Evolutionary conservation across 2,329 filamentous ascomycete genomes (phyloP), one percentile per base, ranked within the genome.

Genomic region (Penicillium griseofulvum): DNA sequence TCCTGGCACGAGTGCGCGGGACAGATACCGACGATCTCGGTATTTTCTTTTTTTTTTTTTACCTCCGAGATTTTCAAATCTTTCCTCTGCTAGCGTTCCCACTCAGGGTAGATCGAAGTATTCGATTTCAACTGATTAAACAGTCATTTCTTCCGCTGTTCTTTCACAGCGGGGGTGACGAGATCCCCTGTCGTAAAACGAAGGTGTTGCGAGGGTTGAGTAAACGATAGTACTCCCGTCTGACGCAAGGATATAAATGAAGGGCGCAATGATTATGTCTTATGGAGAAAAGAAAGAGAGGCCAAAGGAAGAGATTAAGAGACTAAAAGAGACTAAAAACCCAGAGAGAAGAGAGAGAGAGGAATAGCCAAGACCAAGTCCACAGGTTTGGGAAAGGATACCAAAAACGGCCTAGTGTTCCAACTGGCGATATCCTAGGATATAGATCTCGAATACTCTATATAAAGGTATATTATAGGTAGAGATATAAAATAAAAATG

Each of bases 21-120:
- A 55, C 26, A 44, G 33, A 38, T 33, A 53, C 49, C 36, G 59
- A 47, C 60, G 60, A 61, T 61, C 59, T 48, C 39, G 37, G 49
- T 37, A 31, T 2, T 14, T 31, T 22, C 38, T 41, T 31, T 37
- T 43, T 50, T n/a, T 24, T 45, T 41, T 31, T 29, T 36, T 49
- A 7, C 26, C 26, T 45, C 47, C 29, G 38, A 45, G 16, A 16
- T 33, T 54, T 29, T 53, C 31, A 3, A 5, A 39, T 39, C 17
- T 9, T 42, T 31, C 22, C 28, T 49, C 37, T 39, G 11, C 34
- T 31, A 5, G 41, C 26, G 29, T n/a, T 34, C 16, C 31, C 36
- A 36, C 29, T 37, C 14, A 37, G 38, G 33, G 24, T 19, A 12
- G n/a, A 39, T 5, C 39, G 2, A 28, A 41, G 11, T 16, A 19